These are phyloP conservation scores for Saksenaea oblongispora DNA, from an alignment of 371 early-diverging fungal genomes.

Conservation along the genomic window DNA sequence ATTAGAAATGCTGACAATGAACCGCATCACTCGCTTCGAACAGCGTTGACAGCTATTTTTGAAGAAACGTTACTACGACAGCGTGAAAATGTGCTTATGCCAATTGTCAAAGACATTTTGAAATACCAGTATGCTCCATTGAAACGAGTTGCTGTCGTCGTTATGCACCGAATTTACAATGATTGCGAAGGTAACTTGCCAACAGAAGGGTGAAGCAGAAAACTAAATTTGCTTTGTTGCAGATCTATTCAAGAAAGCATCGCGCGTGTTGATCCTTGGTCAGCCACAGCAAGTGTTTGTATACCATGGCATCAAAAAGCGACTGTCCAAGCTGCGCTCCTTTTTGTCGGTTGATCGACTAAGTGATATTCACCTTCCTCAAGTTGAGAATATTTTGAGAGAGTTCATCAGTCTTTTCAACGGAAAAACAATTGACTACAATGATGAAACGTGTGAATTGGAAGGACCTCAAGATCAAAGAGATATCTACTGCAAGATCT, in stretches of 20 bases:
- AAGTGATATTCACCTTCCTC: slow-evolving; percentile 15
- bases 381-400: slow-evolving; percentile 22
- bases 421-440: slow-evolving; percentile 35
- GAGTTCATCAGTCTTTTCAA: slow-evolving; percentile 34
- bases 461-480: slow-evolving; percentile 9
- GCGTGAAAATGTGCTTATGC: slow-evolving; percentile 41
- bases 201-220: neutral
- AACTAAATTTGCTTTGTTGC: neutral
- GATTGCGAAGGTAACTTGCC: slow-evolving; percentile 39
- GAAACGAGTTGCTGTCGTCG: slow-evolving; percentile 43
- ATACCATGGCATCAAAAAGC: slow-evolving; percentile 43
- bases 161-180: slow-evolving; percentile 52
- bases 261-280: slow-evolving; percentile 34
- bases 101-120: slow-evolving; percentile 53
- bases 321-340: slow-evolving; percentile 17
- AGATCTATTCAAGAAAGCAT: slow-evolving; percentile 33
- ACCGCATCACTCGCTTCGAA: slow-evolving; percentile 14
- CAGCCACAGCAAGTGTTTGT: slow-evolving; percentile 37
- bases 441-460: slow-evolving; percentile 15
- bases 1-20: slow-evolving; percentile 17
- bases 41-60: slow-evolving; percentile 22
- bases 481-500: slow-evolving; percentile 28
- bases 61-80: slow-evolving; percentile 30
- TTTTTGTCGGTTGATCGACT: slow-evolving; percentile 23
- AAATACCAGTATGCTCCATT: slow-evolving; percentile 50